Evolutionary conservation across 306 rosid species (phyloP).

Genomic region (Acacia confusa): DNA sequence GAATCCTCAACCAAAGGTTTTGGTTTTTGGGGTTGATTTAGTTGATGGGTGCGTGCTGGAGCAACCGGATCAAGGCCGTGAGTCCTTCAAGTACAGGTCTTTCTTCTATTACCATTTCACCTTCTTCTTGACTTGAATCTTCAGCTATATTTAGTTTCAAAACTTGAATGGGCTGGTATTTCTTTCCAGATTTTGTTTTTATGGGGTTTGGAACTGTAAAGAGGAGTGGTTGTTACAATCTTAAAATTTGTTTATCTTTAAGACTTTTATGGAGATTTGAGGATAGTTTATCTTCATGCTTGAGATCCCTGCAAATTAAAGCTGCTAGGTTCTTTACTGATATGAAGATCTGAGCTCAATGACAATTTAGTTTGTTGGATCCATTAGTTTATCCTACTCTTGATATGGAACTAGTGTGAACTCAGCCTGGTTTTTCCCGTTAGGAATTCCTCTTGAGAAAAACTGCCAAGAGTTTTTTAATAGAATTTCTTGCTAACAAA

Average conservation of each 20-base stretch:
- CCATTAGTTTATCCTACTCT: constrained; percentile 19
- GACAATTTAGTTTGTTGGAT: constrained; percentile 4
- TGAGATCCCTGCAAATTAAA: constrained; percentile 33
- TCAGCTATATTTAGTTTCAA: constrained; percentile 7
- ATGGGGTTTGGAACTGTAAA: constrained; percentile 10
- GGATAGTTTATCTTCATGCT: constrained; percentile 14
- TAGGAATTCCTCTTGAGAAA: neutral
- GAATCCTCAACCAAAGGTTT: constrained; percentile 27
- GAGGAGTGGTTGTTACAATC: neutral
- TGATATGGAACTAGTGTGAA: constrained; percentile 12
- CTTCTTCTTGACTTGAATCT: neutral
- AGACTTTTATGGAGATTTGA: constrained; percentile 28
- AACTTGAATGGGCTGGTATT: neutral
- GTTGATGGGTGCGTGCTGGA: constrained; percentile 96
- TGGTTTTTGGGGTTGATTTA: constrained; percentile 33
- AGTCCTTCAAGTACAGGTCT: constrained; percentile 64
- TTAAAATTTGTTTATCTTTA: constrained; percentile 10
- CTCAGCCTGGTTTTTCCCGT: constrained; percentile 5
- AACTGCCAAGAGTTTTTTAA: neutral
- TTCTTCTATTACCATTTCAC: constrained; percentile 8
- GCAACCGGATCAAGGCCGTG: constrained; percentile 71
- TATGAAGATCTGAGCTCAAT: constrained; percentile 27
- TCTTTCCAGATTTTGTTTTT: constrained; percentile 1
- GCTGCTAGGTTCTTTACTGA: constrained; percentile 29
- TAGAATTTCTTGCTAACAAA: constrained; percentile 11